phyloP scores from a whole-genome alignment of 495 filamentous ascomycete species.

The Lophiotrema nucula region DNA sequence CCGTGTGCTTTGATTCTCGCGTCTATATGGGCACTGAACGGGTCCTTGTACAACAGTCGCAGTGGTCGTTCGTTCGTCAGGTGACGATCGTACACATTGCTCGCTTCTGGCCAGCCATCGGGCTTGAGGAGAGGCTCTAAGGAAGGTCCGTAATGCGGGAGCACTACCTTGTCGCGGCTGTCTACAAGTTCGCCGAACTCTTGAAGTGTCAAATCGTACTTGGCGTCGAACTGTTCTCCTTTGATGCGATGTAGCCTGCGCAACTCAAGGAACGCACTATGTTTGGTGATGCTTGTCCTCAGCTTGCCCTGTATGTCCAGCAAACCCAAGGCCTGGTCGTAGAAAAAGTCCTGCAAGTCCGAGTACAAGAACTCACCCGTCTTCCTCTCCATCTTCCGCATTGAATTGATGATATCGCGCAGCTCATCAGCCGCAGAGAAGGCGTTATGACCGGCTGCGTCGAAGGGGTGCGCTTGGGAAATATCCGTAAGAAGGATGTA shows the following conservation, averaged over 20 bases:
- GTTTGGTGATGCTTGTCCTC: conserved; percentile 15
- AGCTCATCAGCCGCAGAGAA: conserved; percentile 16
- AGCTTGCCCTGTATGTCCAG: conserved; percentile 11
- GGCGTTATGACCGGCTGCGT: not conserved
- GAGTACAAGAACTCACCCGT: conserved; percentile 20
- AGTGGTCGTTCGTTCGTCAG: too few relatives aligned
- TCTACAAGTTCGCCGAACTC: not conserved
- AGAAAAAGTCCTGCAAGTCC: conserved; percentile 17
- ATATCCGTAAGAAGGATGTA: conserved; percentile 14
- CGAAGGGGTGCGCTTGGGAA: conserved; percentile 23
- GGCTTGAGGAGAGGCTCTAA: not conserved
- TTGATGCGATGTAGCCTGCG: conserved; percentile 24
- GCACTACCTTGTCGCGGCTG: not conserved
- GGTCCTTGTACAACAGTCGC: too few relatives aligned
- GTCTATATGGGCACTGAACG: too few relatives aligned
- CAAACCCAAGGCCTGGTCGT: conserved; percentile 19
- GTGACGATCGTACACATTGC: too few relatives aligned
- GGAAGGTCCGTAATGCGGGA: not conserved
- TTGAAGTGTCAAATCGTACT: not conserved
- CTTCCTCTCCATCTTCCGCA: conserved; percentile 10
- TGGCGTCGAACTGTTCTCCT: conserved; percentile 5
- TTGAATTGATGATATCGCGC: conserved; percentile 9
- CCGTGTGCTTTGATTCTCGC: too few relatives aligned
- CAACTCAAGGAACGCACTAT: conserved; percentile 20
- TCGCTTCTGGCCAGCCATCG: too few relatives aligned